Evolutionary conservation across 2,329 filamentous ascomycete species (phyloP).

Genomic region (Aureobasidium zeae): DNA sequence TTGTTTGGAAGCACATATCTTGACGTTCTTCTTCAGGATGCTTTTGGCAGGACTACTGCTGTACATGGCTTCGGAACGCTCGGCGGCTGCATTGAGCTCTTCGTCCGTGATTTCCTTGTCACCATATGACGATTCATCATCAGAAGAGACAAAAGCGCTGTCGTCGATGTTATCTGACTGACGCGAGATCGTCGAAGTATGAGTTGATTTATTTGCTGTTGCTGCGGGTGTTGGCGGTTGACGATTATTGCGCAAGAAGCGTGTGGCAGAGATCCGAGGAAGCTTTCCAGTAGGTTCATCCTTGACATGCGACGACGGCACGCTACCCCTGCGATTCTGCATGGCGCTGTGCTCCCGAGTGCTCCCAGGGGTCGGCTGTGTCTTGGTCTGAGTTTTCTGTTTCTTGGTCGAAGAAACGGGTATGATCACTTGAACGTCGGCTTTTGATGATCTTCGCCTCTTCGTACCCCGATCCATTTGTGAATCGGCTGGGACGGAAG

Average conservation of each 20-base stretch:
- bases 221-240: background rate
- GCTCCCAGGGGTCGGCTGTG: background rate
- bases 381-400: background rate
- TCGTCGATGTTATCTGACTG: background rate
- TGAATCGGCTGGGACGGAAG: background rate
- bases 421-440: constrained; percentile 7
- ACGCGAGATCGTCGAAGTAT: background rate
- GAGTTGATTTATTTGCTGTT: background rate
- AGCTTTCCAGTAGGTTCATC: background rate
- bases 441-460: background rate
- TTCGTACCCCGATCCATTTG: background rate
- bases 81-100: constrained; percentile 7
- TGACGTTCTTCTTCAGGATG: background rate
- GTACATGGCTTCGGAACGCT: constrained; percentile 7
- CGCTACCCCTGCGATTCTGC: background rate
- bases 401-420: constrained; percentile 1
- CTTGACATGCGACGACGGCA: background rate
- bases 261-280: constrained; percentile 2
- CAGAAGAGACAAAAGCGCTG: constrained; percentile 11
- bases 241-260: background rate
- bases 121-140: constrained; percentile 14
- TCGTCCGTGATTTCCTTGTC: constrained; percentile 12
- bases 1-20: background rate
- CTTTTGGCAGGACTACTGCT: constrained; percentile 5
- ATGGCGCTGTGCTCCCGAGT: background rate